Evolutionary conservation across 805 yeast genomes (phyloP), one percentile per base, ranked within the genome.

Genomic region (Candida quercuum): DNA sequence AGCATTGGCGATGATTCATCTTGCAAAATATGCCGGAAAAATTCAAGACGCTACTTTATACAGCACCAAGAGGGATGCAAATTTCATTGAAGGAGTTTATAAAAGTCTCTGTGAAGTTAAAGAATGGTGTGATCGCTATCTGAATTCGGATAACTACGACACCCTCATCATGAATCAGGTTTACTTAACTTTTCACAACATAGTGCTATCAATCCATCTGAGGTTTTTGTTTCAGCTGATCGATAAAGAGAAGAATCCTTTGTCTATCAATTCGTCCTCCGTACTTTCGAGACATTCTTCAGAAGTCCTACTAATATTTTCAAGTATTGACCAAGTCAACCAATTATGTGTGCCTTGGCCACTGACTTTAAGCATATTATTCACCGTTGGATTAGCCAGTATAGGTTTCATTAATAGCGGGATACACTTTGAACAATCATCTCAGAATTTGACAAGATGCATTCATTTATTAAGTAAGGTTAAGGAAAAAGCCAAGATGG

Each of bases 401-500:
- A 46, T 74, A 6, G 60, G 67, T 5, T 49, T 71, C 39, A 61
- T 71, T 24, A 69, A 67, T 42, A 59, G 67, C 0, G 78, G 81
- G 1, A 42, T 63, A 1, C 43, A 48, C 29, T 17, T 38, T 11
- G 16, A 37, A 2, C 28, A 27, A n/a, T 41, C 45, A 4, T 41
- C 36, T 5, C n/a, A 16, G 3, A 40, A 44, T 17, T 42, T 59
- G 12, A 24, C 37, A 13, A 28, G 39, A 15, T 36, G 53, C 12
- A 49, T 56, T 39, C 22, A 33, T 9, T 37, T 54, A 2, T 51
- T 62, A 46, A 39, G 39, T 28, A 10, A 41, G 54, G n/a, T 61
- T 47, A 41, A 58, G 53, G 23, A 38, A 15, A 32, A 47, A 48
- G 69, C 47, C 6, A 47, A 48, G 13, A 78, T 78, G 85, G 73